Conservation (phyloP, 2,329 filamentous ascomycete species). For the Epichloe brachyelytri region DNA sequence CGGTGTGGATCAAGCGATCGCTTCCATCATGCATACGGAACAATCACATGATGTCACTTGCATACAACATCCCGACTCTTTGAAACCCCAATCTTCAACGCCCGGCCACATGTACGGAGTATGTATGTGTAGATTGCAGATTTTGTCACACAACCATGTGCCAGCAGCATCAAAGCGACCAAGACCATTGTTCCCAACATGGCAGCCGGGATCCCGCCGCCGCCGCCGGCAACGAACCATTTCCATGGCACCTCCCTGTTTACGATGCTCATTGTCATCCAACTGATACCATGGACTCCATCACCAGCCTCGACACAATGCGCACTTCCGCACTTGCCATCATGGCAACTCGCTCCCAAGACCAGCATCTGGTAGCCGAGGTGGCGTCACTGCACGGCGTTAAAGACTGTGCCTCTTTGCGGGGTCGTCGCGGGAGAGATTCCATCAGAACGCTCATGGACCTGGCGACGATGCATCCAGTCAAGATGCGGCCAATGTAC, state of each 20-base stretch:
- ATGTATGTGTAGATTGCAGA: no score
- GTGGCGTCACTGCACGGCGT: constrained; percentile 47
- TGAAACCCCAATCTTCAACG: background rate
- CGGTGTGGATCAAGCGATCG: no score
- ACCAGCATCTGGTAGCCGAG: constrained; percentile 58
- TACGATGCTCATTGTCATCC: constrained; percentile 78
- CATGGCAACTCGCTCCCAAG: constrained; percentile 65
- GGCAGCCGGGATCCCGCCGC: background rate
- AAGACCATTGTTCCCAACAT: background rate
- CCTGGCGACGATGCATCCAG: background rate
- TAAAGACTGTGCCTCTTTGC: background rate
- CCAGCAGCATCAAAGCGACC: background rate
- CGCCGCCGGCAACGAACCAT: constrained; percentile 14
- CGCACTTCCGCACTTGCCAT: constrained; percentile 52
- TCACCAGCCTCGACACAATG: constrained; percentile 49
- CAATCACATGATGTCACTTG: no score
- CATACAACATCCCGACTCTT: background rate
- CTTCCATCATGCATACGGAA: no score
- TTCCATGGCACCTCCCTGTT: constrained; percentile 59
- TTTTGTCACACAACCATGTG: constrained; percentile 1
- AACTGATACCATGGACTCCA: constrained; percentile 58
- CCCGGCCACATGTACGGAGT: no score
- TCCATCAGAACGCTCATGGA: background rate
- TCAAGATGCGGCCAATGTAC: background rate
- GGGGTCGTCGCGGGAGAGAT: background rate